A percentile compares a stretch with the other conserved stretches of the same genome.
phyloP scores from a whole-genome alignment of 352 stramenopile genomes.

The Globisporangium splendens region DNA sequence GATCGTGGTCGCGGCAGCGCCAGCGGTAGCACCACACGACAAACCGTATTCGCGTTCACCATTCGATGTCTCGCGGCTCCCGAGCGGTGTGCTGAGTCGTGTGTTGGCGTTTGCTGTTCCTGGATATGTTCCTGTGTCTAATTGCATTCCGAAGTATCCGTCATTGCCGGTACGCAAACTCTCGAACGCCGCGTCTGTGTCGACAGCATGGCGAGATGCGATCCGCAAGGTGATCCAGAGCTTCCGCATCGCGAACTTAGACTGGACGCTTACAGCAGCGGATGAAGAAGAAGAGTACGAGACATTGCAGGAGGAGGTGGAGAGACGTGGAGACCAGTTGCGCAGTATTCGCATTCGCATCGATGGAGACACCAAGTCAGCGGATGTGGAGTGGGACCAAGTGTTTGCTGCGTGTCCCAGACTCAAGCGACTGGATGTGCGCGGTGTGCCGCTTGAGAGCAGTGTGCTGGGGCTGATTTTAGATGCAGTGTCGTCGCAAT shows the following conservation, averaged over 20 bases:
- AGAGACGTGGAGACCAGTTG: conserved; percentile 5
- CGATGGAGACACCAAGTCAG: neutral
- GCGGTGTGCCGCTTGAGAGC: conserved; percentile 17
- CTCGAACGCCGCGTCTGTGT: neutral
- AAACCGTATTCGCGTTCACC: neutral
- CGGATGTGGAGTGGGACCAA: conserved; percentile 15
- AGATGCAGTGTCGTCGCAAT: conserved; percentile 5
- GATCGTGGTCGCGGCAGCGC: no score
- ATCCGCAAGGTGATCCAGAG: conserved; percentile 1
- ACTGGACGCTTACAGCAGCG: conserved; percentile 1
- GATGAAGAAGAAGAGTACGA: neutral
- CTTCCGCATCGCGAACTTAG: neutral
- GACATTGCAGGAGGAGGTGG: conserved; percentile 1
- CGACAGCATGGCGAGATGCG: conserved; percentile 1
- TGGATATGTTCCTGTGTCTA: neutral
- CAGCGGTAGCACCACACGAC: no score
- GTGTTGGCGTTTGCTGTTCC: conserved; percentile 9
- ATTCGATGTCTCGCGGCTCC: neutral
- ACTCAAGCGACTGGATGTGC: conserved; percentile 23
- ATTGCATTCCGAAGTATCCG: conserved; percentile 5
- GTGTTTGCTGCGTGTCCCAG: conserved; percentile 10
- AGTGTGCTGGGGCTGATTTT: conserved; percentile 9
- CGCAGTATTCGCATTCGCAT: conserved; percentile 6
- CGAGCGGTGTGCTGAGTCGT: neutral
- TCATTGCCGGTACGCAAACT: conserved; percentile 12